These are phyloP conservation scores for Sechiopsis laciniata DNA, from an alignment of 306 rosid species.

Conservation along the genomic window DNA sequence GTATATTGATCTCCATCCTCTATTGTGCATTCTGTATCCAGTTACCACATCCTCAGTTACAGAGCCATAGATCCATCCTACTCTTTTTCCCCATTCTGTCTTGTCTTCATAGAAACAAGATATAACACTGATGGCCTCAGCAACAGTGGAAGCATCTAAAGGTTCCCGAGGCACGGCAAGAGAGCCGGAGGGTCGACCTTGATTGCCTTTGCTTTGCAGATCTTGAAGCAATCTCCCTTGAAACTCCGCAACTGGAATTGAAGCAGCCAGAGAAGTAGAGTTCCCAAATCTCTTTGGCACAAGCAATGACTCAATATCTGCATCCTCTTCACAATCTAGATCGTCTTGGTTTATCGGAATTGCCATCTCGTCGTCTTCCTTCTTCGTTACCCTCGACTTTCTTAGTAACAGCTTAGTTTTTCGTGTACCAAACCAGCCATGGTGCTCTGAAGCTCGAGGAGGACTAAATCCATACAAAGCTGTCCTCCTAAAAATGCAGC, in stretches of 20 bases:
- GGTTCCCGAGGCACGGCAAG: slow-evolving; percentile 78
- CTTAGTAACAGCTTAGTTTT: slow-evolving; percentile 58
- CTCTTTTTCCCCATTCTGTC: slow-evolving; percentile 87
- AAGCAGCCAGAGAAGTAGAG: slow-evolving; percentile 57
- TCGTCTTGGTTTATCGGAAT: slow-evolving; percentile 39
- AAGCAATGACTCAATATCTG: slow-evolving; percentile 73
- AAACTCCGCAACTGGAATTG: slow-evolving; percentile 76
- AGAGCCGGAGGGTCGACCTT: slow-evolving; percentile 76
- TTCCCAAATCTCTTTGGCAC: slow-evolving; percentile 74
- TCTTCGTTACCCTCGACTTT: slow-evolving; percentile 41
- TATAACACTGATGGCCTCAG: slow-evolving; percentile 74
- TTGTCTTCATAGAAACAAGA: slow-evolving; percentile 82
- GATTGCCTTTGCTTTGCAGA: slow-evolving; percentile 46
- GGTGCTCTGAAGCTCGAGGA: slow-evolving; percentile 78
- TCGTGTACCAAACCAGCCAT: slow-evolving; percentile 62
- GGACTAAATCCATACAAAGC: slow-evolving; percentile 87
- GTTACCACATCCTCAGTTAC: slow-evolving; percentile 90
- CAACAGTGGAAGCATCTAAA: slow-evolving; percentile 71
- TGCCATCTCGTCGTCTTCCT: slow-evolving; percentile 52
- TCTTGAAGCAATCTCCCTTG: slow-evolving; percentile 78
- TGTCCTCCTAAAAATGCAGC: slow-evolving; percentile 76
- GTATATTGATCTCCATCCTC: slow-evolving; percentile 85
- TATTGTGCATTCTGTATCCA: slow-evolving; percentile 80
- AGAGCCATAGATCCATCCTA: slow-evolving; percentile 92
- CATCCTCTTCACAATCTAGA: slow-evolving; percentile 48